Evolutionary conservation across 208 protist species (phyloP), one percentile per base, ranked within the genome.

Genomic region (Trypanosoma lewisi): DNA sequence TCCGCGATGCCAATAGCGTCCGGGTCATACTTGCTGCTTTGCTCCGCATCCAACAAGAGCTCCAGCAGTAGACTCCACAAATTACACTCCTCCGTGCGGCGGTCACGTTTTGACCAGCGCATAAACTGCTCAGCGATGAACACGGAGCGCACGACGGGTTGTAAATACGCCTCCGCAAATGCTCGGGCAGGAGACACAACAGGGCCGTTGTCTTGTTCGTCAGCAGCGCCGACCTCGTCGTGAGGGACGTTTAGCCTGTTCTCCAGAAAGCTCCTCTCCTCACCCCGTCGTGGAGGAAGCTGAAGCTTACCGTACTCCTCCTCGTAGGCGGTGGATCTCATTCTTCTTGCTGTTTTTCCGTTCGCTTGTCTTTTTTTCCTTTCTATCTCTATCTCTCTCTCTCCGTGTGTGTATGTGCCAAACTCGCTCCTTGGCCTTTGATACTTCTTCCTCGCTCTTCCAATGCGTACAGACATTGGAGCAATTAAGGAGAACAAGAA

Each of bases 1-100:
- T 59, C 16, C 21, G 71, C 64, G 52, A 94, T 70, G 31, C 80
- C 84, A 61, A 94, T 87, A 27, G 70, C 77, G 31, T 84, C 80
- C 0, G 88, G 80, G 63, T 84, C 65, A 50, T 87, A 85, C 47
- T 78, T 67, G 21, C 67, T 62, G 52, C 52, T 55, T 36, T 73
- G 73, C 62, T 86, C 80, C 1, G 78, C 78, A 45, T 93, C 87
- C 2, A 72, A 49, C 30, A 89, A 73, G 28, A 89, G 48, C 27
- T 80, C 72, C 25, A 79, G 53, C 47, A 86, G 52, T 30, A 93
- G 74, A 23, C 57, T 62, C 87, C 87, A 93, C 49, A 91, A 70
- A 21, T 79, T 65, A 11, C 51, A 50, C 67, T 93, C 87, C 49
- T 83, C 57, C 48, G 57, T 41, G 23, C 78, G 80, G 17, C 56